Percentiles rank a stretch among this genome's conserved stretches.
Evolutionary conservation across 345 rosid genomes (phyloP).

Genomic region (Erodium maritimum): DNA sequence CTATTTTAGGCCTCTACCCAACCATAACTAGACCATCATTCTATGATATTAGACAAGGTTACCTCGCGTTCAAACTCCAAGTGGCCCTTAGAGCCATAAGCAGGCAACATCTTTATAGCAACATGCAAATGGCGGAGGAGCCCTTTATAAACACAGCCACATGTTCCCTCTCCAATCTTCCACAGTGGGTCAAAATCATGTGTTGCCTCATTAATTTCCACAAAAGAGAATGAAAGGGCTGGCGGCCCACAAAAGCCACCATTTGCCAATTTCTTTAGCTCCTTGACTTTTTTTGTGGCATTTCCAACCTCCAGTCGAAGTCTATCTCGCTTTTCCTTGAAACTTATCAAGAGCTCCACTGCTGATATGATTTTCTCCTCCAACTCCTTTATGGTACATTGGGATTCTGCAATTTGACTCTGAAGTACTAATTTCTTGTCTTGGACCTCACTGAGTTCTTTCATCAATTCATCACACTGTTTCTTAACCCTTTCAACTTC

Average conservation of each 20-base stretch:
- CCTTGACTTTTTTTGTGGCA: constrained; percentile 31
- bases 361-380: constrained; percentile 80
- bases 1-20: background rate
- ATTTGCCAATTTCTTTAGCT: constrained; percentile 27
- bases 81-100: constrained; percentile 52
- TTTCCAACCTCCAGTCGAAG: constrained; percentile 43
- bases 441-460: constrained; percentile 40
- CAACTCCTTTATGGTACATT: constrained; percentile 32
- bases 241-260: constrained; percentile 34
- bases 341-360: constrained; percentile 62
- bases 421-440: constrained; percentile 39
- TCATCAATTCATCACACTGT: constrained; percentile 26
- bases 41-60: constrained; percentile 3
- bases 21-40: background rate
- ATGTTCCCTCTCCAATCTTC: constrained; percentile 77
- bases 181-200: constrained; percentile 54
- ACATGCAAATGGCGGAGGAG: constrained; percentile 53
- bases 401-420: constrained; percentile 38
- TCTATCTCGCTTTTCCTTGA: constrained; percentile 59
- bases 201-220: constrained; percentile 73
- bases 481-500: constrained; percentile 36
- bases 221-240: constrained; percentile 64
- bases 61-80: constrained; percentile 57
- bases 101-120: constrained; percentile 80
- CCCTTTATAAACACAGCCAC: constrained; percentile 73